Evolutionary conservation across 345 rosid species (phyloP), one percentile per base, ranked within the genome.

Genomic region (Citrus reticulata): DNA sequence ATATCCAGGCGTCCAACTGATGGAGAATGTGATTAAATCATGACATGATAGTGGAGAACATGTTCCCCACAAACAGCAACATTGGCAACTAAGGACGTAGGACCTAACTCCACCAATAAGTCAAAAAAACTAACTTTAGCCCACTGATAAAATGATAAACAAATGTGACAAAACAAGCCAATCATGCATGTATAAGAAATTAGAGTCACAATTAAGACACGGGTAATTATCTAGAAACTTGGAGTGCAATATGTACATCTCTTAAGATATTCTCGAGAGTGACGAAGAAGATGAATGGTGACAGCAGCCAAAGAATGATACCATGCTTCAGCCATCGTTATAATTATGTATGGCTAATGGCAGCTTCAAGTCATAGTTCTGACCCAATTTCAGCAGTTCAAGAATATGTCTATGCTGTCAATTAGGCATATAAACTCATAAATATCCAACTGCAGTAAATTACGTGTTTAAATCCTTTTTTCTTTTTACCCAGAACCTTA

Each of bases 111-210:
- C 77, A 62, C 77, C 68, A 62, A 22, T 30, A 51, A 55, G 68
- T 46, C 65, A 55, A 68, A 70, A 22, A 72, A 4, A 73, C 73
- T 32, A 57, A 49, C 72, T 25, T 68, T 37, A 34, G 35, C 63
- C 82, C 83, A 81, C 77, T 70, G 74, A 63, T 35, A 10, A 75
- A 73, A 40, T 54, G 73, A 64, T 42, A 70, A 70, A 54, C 58
- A 39, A 61, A 30, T 20, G 78, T 75, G 76, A 77, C 74, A 78
- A 70, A 82, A 71, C 64, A 79, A 82, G 62, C 27, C 51, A 29
- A 73, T 76, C 73, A 64, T 58, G 49, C 27, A 67, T 20, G 24
- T 61, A 2, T 59, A 35, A 17, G 17, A 67, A 75, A 78, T 27
- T 24, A 70, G 17, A 9, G 73, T 65, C 60, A 24, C 24, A 70